Percentiles rank a stretch among this genome's conserved stretches.
phyloP scores from a whole-genome alignment of 495 filamentous ascomycete species.

The Sphaerosporella brunnea region DNA sequence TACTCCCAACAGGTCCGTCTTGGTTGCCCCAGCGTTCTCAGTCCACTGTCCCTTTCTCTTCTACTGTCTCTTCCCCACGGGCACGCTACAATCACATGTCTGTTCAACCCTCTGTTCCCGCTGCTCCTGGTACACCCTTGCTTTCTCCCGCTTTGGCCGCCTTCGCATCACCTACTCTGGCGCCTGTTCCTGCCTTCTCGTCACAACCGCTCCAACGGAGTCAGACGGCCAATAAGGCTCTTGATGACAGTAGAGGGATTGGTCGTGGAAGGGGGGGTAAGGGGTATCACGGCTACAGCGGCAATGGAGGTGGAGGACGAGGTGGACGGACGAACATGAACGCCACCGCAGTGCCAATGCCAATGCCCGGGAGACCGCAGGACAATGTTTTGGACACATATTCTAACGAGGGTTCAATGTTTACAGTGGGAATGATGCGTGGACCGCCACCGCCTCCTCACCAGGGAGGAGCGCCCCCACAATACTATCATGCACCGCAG shows the following conservation, averaged over 20 bases:
- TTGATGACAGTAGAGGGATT: conserved; percentile 6
- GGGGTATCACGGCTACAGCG: conserved; percentile 5
- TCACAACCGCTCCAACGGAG: conserved; percentile 21
- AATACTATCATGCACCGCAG: conserved; percentile 16
- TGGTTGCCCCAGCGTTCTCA: conserved; percentile 24
- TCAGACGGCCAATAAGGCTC: conserved; percentile 16
- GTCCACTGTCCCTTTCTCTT: conserved; percentile 20
- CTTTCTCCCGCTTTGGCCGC: conserved; percentile 17
- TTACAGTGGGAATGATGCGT: conserved; percentile 26
- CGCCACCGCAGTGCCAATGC: conserved; percentile 9
- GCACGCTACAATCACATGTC: conserved; percentile 13
- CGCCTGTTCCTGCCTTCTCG: conserved; percentile 12
- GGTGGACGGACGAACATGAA: conserved; percentile 5
- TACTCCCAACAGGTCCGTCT: conserved; percentile 18
- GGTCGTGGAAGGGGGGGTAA: conserved; percentile 5
- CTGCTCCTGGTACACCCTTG: conserved; percentile 12
- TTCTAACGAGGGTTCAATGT: conserved; percentile 23
- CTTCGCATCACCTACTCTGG: conserved; percentile 17
- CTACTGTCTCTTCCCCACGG: conserved; percentile 16
- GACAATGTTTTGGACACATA: conserved; percentile 13
- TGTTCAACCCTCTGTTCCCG: conserved; percentile 13
- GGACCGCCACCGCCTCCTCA: conserved; percentile 19
- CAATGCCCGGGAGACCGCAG: background rate
- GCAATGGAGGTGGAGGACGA: conserved; percentile 5
- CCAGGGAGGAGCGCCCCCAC: conserved; percentile 20